Base-by-base conservation (phyloP, 352 stramenopile genomes). In the Phytophthora constricta region DNA sequence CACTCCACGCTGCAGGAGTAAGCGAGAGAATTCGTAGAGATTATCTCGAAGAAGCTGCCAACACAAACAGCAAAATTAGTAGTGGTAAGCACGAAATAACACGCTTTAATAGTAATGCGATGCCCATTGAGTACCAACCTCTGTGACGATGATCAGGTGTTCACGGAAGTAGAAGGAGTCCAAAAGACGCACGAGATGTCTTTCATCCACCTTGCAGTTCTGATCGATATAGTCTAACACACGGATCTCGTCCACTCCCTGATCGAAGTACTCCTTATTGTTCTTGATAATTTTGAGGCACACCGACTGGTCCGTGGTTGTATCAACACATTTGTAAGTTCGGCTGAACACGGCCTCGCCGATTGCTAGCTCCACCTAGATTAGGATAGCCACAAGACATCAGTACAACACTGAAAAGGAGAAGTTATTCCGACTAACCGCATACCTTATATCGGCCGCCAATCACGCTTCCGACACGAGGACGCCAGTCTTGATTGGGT, bases 211-310 rank as follows among this genome's bases (percentile, higher is more conserved):
- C 51, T 97, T 86, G 51, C 90, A 95, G 54, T 87, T 85, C 14
- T 58, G 50, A n/a, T 74, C 67, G 45, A 95, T 87, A 58, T 84
- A 91, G 54, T 93, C 72, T 11, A 95, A 70, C 16, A 95, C 63
- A 4, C 86, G 83, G 47, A 95, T 92, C 28, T 95, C 87, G 50
- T 95, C 87, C 23, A 95, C 69, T 4, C 86, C 87, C 77, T 99
- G 98, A 64, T 99, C 98, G 68, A 99, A 99, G 75, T 99, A 99
- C 65, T 99, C 97, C 76, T 99, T 99, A 58, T 97, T 99, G 82
- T 99, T 99, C 77, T 99, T 99, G 76, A 99, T 98, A 26, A 99
- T 95, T 71, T 99, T 99, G 23, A 99, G 72, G 62, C 96, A 99
- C 46, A 99, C 96, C 50, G 88, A 78, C 56, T 96, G 66, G 51